phyloP scores from a whole-genome alignment of 176 grass and related monocot species.

The Cymbopogon citratus region DNA sequence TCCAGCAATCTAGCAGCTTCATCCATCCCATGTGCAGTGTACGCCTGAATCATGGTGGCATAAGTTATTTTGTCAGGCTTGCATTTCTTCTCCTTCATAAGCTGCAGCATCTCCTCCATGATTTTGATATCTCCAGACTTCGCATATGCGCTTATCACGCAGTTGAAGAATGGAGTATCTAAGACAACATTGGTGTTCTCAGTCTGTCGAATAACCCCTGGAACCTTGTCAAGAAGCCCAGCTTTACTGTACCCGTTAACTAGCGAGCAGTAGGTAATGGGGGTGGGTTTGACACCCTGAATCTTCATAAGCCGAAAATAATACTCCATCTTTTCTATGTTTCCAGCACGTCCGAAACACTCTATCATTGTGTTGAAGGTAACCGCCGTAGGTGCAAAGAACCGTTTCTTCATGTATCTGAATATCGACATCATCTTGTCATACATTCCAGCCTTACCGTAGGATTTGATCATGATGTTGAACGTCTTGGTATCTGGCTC shows the following conservation, averaged over 20 bases:
- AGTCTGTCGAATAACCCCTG: conserved; percentile 66
- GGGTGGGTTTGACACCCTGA: conserved; percentile 70
- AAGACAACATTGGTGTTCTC: conserved; percentile 72
- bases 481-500: conserved; percentile 67
- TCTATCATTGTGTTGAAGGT: conserved; percentile 81
- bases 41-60: conserved; percentile 61
- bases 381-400: conserved; percentile 46
- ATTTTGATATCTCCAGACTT: conserved; percentile 63
- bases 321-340: conserved; percentile 90
- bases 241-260: conserved; percentile 72
- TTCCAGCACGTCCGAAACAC: conserved; percentile 59
- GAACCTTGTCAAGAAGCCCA: conserved; percentile 62
- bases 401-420: conserved; percentile 68
- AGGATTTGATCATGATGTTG: conserved; percentile 82
- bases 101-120: conserved; percentile 79
- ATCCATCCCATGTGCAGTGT: conserved; percentile 58
- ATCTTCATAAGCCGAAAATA: conserved; percentile 88
- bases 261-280: conserved; percentile 76
- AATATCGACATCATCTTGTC: conserved; percentile 62
- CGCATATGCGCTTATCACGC: conserved; percentile 67
- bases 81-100: conserved; percentile 88
- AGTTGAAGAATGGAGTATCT: conserved; percentile 88
- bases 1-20: conserved; percentile 50
- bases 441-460: conserved; percentile 52
- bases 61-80: conserved; percentile 70